phyloP scores from a whole-genome alignment of 148 eudicot species.

The Selenicereus undatus region DNA sequence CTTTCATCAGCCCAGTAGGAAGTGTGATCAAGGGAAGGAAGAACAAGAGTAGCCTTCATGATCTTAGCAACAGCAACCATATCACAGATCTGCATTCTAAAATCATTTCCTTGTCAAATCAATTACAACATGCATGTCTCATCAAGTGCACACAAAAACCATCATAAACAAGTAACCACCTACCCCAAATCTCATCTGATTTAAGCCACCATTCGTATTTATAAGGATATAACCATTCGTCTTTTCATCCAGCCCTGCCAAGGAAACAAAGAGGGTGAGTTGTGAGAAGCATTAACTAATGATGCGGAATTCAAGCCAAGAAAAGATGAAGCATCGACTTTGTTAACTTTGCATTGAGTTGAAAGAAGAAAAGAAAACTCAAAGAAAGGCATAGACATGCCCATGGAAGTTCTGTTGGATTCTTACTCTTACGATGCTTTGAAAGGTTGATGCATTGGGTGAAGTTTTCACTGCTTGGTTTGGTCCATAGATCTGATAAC shows the following conservation, averaged over 20 bases:
- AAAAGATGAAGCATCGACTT: background rate
- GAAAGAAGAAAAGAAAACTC: background rate
- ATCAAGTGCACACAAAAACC: constrained; percentile 1
- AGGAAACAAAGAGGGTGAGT: constrained; percentile 12
- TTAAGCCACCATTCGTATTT: constrained; percentile 98
- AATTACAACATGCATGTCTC: constrained; percentile 16
- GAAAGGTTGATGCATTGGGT: constrained; percentile 71
- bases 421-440: constrained; percentile 71
- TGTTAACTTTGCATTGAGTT: background rate
- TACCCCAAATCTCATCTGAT: constrained; percentile 99
- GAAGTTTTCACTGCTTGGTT: constrained; percentile 75
- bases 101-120: constrained; percentile 47
- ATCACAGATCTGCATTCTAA: constrained; percentile 98
- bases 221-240: constrained; percentile 86
- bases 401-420: constrained; percentile 5
- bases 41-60: constrained; percentile 95
- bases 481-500: constrained; percentile 79
- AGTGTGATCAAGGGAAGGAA: constrained; percentile 93
- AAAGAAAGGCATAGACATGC: background rate
- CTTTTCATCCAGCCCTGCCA: constrained; percentile 55
- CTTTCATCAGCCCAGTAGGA: constrained; percentile 99
- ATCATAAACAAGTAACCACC: constrained; percentile 38
- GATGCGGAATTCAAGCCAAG: background rate
- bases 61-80: constrained; percentile 99
- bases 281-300: constrained; percentile 15